Evolutionary conservation across 2,329 filamentous ascomycete genomes (phyloP).

Genomic region (Cercospora sojina): DNA sequence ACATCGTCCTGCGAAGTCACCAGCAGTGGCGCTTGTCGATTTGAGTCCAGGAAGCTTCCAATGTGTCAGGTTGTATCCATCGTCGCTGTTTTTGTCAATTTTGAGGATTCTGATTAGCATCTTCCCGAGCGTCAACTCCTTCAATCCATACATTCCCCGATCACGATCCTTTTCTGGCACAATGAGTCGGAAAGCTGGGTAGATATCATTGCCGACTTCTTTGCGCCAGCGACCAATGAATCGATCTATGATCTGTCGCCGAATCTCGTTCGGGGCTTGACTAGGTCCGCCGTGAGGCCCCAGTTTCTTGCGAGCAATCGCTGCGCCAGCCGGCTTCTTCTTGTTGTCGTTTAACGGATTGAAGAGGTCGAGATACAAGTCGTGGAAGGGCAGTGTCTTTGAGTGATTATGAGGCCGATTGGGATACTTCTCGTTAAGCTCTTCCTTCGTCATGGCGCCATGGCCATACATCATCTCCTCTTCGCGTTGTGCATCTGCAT

Average conservation of each 20-base stretch:
- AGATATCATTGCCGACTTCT: constrained; percentile 88
- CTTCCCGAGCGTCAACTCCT: constrained; percentile 87
- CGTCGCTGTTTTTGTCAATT: constrained; percentile 85
- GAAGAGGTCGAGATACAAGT: constrained; percentile 75
- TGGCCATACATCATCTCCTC: constrained; percentile 52
- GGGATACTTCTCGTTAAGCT: constrained; percentile 64
- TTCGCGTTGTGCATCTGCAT: constrained; percentile 47
- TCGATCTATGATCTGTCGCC: constrained; percentile 75
- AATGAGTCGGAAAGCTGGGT: constrained; percentile 87
- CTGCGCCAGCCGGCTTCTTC: constrained; percentile 62
- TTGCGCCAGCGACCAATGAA: constrained; percentile 86
- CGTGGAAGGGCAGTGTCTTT: constrained; percentile 77
- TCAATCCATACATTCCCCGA: constrained; percentile 87
- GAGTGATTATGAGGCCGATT: constrained; percentile 78
- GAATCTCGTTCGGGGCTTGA: constrained; percentile 67
- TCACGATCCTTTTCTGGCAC: constrained; percentile 91
- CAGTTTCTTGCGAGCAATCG: constrained; percentile 56
- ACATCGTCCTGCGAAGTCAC: constrained; percentile 89
- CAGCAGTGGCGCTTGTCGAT: constrained; percentile 64
- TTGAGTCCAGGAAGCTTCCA: constrained; percentile 86
- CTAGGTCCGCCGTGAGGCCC: constrained; percentile 55
- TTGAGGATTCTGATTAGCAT: constrained; percentile 89
- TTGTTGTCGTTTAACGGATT: constrained; percentile 77
- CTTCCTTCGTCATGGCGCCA: constrained; percentile 44
- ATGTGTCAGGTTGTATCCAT: constrained; percentile 79